A percentile compares a stretch with the other conserved stretches of the same genome.
Evolutionary conservation across 2,329 filamentous ascomycete genomes (phyloP).

Genomic region (Aspergillus persii): DNA sequence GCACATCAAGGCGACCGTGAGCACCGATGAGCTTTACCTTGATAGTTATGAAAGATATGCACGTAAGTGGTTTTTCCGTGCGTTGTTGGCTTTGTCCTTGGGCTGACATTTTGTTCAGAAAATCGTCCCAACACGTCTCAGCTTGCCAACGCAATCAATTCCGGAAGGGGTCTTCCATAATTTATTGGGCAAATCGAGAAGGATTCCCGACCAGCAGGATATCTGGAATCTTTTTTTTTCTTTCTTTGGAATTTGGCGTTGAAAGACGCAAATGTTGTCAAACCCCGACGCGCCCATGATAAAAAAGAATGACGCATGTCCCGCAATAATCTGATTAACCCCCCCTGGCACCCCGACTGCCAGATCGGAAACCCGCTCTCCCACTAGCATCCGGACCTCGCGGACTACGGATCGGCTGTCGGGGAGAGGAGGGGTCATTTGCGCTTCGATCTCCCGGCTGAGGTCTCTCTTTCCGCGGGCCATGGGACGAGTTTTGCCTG

Average conservation of each 20-base stretch:
- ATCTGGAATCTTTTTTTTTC: background rate
- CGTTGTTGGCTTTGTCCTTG: conserved; percentile 2
- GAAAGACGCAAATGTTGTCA: background rate
- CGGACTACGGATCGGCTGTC: conserved; percentile 70
- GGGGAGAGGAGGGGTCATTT: conserved; percentile 29
- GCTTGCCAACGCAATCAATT: conserved; percentile 60
- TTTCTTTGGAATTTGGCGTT: background rate
- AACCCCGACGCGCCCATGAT: background rate
- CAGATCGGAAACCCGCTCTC: conserved; percentile 75
- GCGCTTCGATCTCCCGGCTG: conserved; percentile 39
- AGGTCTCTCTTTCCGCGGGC: conserved; percentile 44
- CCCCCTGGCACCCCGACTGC: conserved; percentile 57
- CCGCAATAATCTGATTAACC: conserved; percentile 21
- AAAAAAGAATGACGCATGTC: background rate
- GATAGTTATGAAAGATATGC: conserved; percentile 66
- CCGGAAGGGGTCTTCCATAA: conserved; percentile 53
- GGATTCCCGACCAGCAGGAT: background rate
- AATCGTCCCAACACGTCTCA: conserved; percentile 60
- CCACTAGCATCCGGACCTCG: conserved; percentile 75
- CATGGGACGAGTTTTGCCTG: conserved; percentile 57
- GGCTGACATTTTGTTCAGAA: conserved; percentile 38
- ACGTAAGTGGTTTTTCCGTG: conserved; percentile 39
- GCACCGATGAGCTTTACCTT: conserved; percentile 62
- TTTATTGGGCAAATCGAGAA: background rate
- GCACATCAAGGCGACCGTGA: conserved; percentile 66